Conservation (phyloP, 208 protist species). For the Acanthamoeba sp. region DNA sequence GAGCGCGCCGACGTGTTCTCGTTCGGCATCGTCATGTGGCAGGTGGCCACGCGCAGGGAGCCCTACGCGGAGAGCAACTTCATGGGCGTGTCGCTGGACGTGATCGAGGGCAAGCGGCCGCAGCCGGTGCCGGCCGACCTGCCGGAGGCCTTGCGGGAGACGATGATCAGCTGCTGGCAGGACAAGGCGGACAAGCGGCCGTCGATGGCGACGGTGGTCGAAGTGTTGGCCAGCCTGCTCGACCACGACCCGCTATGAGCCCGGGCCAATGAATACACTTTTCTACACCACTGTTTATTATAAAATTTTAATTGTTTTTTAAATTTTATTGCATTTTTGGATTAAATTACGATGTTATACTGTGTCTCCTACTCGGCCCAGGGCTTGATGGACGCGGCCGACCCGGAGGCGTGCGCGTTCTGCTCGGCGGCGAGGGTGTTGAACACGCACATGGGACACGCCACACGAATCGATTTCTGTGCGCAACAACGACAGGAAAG, state of each 20-base stretch:
- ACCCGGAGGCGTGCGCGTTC: neutral
- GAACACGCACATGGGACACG: conserved; percentile 25
- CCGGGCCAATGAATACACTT: too few relatives aligned
- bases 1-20: conserved; percentile 56
- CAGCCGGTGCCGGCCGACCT: neutral
- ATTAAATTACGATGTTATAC: too few relatives aligned
- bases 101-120: conserved; percentile 34
- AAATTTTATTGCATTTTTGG: too few relatives aligned
- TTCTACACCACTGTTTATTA: too few relatives aligned
- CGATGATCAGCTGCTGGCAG: neutral
- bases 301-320: too few relatives aligned
- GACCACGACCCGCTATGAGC: too few relatives aligned
- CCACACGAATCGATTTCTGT: conserved; percentile 3
- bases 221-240: neutral
- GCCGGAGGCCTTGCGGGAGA: neutral
- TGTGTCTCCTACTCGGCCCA: neutral
- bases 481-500: neutral
- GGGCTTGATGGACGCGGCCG: neutral
- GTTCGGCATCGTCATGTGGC: conserved; percentile 63
- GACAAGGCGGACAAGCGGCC: neutral
- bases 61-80: conserved; percentile 35
- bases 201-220: neutral
- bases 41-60: conserved; percentile 39
- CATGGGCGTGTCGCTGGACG: conserved; percentile 52
- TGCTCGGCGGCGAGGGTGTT: conserved; percentile 31